Evolutionary conservation across 2,329 filamentous ascomycete species (phyloP).

Genomic region (Colletotrichum higginsianum): DNA sequence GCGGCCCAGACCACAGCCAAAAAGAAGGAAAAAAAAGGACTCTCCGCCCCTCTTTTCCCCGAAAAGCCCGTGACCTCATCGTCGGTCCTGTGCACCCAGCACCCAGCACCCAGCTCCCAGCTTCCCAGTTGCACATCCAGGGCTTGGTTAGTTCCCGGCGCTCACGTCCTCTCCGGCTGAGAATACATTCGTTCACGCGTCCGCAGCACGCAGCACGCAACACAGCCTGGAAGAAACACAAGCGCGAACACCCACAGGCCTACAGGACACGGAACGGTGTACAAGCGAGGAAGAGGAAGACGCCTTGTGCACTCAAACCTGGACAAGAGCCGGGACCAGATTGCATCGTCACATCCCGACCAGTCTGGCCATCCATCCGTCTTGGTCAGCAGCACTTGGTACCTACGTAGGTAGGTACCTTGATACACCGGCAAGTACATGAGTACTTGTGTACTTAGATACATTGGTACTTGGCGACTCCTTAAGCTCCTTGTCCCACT

Average conservation of each 20-base stretch:
- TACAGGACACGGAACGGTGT: too few relatives aligned
- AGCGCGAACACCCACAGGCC: too few relatives aligned
- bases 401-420: not conserved
- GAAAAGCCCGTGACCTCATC: slow-evolving; percentile 35
- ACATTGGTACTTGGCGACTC: not conserved
- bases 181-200: not conserved
- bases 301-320: not conserved
- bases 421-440: not conserved
- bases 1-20: slow-evolving; percentile 11
- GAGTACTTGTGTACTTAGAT: not conserved
- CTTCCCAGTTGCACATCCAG: not conserved
- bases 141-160: slow-evolving; percentile 6
- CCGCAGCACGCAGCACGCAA: not conserved
- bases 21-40: not conserved
- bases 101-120: not conserved
- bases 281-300: too few relatives aligned
- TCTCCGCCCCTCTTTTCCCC: not conserved
- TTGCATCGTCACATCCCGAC: slow-evolving; percentile 8
- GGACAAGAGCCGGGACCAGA: slow-evolving; percentile 7
- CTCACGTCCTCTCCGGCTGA: not conserved
- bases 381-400: too few relatives aligned
- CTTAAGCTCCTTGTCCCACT: not conserved
- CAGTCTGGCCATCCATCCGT: slow-evolving; percentile 5
- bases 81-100: slow-evolving; percentile 9
- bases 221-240: not conserved